Base-by-base conservation (phyloP, 2,329 filamentous ascomycete species). In the Capronia coronata region DNA sequence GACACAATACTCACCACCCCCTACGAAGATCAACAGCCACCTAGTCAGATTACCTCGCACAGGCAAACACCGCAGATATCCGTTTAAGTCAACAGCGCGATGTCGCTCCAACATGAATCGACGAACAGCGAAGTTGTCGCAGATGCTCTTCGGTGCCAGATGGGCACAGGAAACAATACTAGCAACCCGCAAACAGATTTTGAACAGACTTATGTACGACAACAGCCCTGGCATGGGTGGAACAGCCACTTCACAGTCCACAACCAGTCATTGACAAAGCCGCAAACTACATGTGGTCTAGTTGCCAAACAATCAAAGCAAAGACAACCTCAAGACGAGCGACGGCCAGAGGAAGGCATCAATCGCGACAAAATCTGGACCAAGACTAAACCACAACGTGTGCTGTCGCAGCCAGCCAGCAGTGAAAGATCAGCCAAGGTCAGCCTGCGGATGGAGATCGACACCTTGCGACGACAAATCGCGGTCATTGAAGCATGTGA, bases 381-480 rank as follows among this genome's bases (percentile, higher is more conserved):
- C n/a, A n/a, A n/a, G n/a, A n/a, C n/a, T n/a, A n/a, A n/a, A n/a
- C n/a, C n/a, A n/a, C n/a, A n/a, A n/a, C n/a, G n/a, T n/a, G n/a
- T n/a, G n/a, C n/a, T n/a, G n/a, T n/a, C 2, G 8, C 23, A 34
- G 37, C 9, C 23, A 16, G 34, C 1, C 32, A 38, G 25, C 7
- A 21, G 34, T 29, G 32, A 22, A 42, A 27, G 16, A 37, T 25
- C 37, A n/a, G 3, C 30, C 14, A 27, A 43, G 7, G 38, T 14
- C 7, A 46, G 25, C 13, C n/a, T 43, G 14, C 29, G 23, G 3
- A 43, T 29, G 46, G 51, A 53, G 19, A 18, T 43, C 41, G 43
- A 49, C 32, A 22, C 42, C 27, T 29, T 52, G n/a, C 27, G 22
- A 14, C 41, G 51, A n/a, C 42, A 43, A 11, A 53, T 53, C 16